These are phyloP conservation scores for Heterobasidion occidentale DNA, from an alignment of 1,284 basidiomycete species.

Conservation along the genomic window DNA sequence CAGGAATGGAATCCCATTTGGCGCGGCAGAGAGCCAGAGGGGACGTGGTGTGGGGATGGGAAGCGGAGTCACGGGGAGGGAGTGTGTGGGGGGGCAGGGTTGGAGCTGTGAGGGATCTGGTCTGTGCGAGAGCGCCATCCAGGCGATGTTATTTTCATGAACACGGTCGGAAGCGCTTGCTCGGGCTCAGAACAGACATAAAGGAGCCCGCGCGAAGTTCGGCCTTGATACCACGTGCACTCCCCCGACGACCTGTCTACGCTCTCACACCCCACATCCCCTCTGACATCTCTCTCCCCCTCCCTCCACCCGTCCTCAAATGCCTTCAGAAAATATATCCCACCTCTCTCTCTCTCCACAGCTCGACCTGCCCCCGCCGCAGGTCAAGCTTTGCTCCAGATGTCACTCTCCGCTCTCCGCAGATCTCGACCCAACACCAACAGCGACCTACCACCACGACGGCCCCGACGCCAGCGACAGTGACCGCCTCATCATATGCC, in stretches of 20 bases:
- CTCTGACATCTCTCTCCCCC: slow-evolving; percentile 8
- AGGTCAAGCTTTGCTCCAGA: slow-evolving; percentile 28
- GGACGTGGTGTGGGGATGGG: too few relatives aligned
- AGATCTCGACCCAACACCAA: slow-evolving; percentile 18
- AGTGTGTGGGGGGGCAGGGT: too few relatives aligned
- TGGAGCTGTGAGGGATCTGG: too few relatives aligned
- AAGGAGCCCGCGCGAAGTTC: not conserved
- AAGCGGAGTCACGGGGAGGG: too few relatives aligned
- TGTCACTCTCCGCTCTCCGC: slow-evolving; percentile 26
- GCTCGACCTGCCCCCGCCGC: slow-evolving; percentile 19
- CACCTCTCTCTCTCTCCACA: slow-evolving; percentile 16
- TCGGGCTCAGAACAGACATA: not conserved
- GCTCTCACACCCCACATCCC: not conserved
- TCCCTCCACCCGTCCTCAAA: slow-evolving; percentile 13
- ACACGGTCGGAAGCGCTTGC: not conserved
- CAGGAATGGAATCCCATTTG: too few relatives aligned
- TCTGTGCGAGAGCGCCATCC: too few relatives aligned
- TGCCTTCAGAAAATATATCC: slow-evolving; percentile 27
- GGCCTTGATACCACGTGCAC: not conserved
- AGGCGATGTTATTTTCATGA: too few relatives aligned
- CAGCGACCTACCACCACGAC: slow-evolving; percentile 17
- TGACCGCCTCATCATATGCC: slow-evolving; percentile 27
- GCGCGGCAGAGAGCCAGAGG: too few relatives aligned
- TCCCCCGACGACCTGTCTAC: not conserved
- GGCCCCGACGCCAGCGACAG: slow-evolving; percentile 22